Evolutionary conservation across 1,139 yeast genomes (phyloP).

Genomic region (Blastobotrys malaysiensis): DNA sequence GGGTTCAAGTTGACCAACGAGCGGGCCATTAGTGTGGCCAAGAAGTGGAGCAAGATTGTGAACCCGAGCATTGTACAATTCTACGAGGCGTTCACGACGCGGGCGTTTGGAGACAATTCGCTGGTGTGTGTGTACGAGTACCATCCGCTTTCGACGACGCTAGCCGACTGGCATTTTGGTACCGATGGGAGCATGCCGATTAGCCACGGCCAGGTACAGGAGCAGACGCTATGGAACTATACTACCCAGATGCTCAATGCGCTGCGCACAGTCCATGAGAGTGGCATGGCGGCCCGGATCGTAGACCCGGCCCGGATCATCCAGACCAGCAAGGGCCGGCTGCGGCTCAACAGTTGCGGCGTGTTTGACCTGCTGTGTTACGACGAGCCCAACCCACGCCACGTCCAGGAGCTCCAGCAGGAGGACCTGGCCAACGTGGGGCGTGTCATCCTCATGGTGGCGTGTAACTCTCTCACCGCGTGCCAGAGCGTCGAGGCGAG

Average conservation of each 20-base stretch:
- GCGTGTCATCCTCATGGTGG: conserved; percentile 50
- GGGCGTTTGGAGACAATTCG: conserved; percentile 76
- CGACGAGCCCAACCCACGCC: conserved; percentile 30
- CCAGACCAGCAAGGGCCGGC: conserved; percentile 62
- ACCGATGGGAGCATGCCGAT: background rate
- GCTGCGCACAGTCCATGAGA: conserved; percentile 54
- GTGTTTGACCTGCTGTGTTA: conserved; percentile 59
- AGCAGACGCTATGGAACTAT: conserved; percentile 59
- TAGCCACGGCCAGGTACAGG: conserved; percentile 30
- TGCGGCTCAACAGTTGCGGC: conserved; percentile 69
- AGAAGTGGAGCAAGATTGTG: conserved; percentile 47
- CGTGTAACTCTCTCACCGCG: conserved; percentile 33
- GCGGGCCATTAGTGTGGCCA: conserved; percentile 45
- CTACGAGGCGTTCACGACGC: conserved; percentile 80
- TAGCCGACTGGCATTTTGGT: conserved; percentile 50
- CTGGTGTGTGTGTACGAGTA: conserved; percentile 57
- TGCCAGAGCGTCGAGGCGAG: conserved; percentile 13
- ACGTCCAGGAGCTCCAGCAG: conserved; percentile 38
- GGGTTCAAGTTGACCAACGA: conserved; percentile 57
- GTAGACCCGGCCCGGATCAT: conserved; percentile 65
- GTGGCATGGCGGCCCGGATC: conserved; percentile 57
- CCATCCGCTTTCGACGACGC: conserved; percentile 57
- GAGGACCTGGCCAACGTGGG: conserved; percentile 58
- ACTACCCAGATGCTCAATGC: conserved; percentile 70
- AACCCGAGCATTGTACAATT: conserved; percentile 58